Evolutionary conservation across 345 rosid species (phyloP), one percentile per base, ranked within the genome.

Genomic region (Eucalyptus coolabah): DNA sequence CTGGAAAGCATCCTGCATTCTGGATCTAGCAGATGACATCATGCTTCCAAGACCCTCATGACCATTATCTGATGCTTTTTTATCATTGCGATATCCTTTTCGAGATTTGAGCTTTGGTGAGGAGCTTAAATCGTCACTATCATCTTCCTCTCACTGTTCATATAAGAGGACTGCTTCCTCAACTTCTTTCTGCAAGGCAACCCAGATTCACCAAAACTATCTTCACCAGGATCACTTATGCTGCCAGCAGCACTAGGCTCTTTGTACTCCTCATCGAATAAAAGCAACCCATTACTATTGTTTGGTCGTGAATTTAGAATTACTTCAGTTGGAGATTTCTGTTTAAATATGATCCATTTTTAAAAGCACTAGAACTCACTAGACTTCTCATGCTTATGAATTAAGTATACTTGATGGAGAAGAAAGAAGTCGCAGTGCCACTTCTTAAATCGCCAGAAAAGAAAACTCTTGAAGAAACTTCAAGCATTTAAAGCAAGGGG

Each of bases 221-320:
- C 96, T 59, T 93, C 96, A 51, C 91, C 93, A 87, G 87, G 90
- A 90, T 97, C 99, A 93, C 95, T 93, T 86, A 95, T 90, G 91
- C 96, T 94, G 60, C 94, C 96, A 50, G 96, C 94, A 51, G 88
- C 87, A 90, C 94, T 91, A 23, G 89, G 93, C 90, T 94, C 97
- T 67, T 92, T 91, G 86, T 94, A 93, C 56, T 95, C 89, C 67
- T 89, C 98, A 30, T 97, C 97, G 89, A 94, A 95, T 85, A 94
- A 81, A 88, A 94, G 92, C 67, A 97, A 94, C 53, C 97, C 98
- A 86, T 95, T 97, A 82, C 92, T 93, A 91, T 93, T 96, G 93
- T 90, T 95, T 34, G 95, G 92, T 86, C 88, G 90, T 87, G 92
- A 92, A 86, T 89, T 92, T 37, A 97, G 97, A 90, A 95, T 93